A percentile compares a stretch with the other conserved stretches of the same genome.
phyloP scores from a whole-genome alignment of 306 rosid genomes.

The Rubus parviflorus region DNA sequence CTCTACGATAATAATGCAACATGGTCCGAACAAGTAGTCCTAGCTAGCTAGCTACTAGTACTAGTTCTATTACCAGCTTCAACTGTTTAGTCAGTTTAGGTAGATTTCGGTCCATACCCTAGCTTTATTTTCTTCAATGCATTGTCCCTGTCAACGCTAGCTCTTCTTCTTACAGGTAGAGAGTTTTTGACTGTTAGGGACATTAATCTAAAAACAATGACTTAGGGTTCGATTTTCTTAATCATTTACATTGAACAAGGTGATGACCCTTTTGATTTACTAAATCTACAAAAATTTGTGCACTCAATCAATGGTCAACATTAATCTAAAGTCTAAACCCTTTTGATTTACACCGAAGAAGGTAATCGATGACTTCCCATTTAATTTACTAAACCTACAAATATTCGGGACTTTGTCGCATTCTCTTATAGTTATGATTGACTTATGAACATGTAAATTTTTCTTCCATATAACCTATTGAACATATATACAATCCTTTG shows the following conservation, averaged over 20 bases:
- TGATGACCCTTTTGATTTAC: no score
- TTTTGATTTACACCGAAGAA: background rate
- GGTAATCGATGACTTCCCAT: background rate
- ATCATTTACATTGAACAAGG: no score
- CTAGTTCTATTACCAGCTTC: background rate
- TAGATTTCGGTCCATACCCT: slow-evolving; percentile 1
- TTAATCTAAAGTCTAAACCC: no score
- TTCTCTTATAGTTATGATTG: background rate
- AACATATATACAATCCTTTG: no score
- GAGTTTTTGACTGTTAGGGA: background rate
- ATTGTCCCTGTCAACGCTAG: background rate
- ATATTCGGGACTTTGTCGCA: no score
- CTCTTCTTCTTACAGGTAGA: background rate
- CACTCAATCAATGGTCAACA: no score
- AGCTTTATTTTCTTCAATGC: background rate
- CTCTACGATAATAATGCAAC: background rate
- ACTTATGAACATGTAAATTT: no score
- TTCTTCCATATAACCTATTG: no score
- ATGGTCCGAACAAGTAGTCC: background rate
- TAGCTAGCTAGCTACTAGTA: background rate
- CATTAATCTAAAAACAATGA: no score
- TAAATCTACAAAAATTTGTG: no score
- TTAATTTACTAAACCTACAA: background rate
- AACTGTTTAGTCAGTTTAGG: background rate
- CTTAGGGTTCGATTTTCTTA: no score